phyloP scores from a whole-genome alignment of 2,329 filamentous ascomycete species.

The Rhytidhysteron rufulum region DNA sequence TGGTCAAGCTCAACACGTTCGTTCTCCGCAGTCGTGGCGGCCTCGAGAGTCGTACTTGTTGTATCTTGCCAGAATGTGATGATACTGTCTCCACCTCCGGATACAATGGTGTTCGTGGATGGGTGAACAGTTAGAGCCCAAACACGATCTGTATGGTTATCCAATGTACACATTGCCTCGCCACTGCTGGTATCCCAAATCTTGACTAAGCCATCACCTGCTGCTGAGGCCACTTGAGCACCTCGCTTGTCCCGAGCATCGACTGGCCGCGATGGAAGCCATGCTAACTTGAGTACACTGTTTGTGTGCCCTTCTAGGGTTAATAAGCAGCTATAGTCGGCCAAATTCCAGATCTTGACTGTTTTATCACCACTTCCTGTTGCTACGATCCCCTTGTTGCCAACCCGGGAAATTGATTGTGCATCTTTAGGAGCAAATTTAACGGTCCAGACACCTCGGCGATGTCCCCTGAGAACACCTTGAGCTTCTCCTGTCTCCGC shows the following conservation, averaged over 20 bases:
- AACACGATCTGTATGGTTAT: conserved; percentile 95
- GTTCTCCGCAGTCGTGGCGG: conserved; percentile 68
- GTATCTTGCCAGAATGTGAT: conserved; percentile 97
- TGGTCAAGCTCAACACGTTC: conserved; percentile 91
- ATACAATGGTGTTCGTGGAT: conserved; percentile 68
- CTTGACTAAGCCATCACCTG: conserved; percentile 92
- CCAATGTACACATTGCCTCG: conserved; percentile 82
- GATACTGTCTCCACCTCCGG: conserved; percentile 86
- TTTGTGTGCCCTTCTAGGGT: conserved; percentile 97
- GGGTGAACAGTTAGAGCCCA: conserved; percentile 77
- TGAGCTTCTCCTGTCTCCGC: conserved; percentile 83
- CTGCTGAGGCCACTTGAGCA: conserved; percentile 77
- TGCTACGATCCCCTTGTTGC: conserved; percentile 73
- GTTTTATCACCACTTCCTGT: conserved; percentile 96
- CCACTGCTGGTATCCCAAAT: conserved; percentile 88
- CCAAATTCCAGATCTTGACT: conserved; percentile 88
- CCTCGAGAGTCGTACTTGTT: conserved; percentile 72
- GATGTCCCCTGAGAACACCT: conserved; percentile 87
- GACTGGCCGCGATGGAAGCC: conserved; percentile 59
- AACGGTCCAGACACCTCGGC: conserved; percentile 93
- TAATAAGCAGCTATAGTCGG: conserved; percentile 85
- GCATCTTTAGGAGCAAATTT: conserved; percentile 79
- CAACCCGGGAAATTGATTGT: conserved; percentile 55
- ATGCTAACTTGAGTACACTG: conserved; percentile 88
- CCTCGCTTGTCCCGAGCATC: conserved; percentile 50